Conservation (phyloP, 2,329 filamentous ascomycete genomes). For the Paecilomyces niveus region DNA sequence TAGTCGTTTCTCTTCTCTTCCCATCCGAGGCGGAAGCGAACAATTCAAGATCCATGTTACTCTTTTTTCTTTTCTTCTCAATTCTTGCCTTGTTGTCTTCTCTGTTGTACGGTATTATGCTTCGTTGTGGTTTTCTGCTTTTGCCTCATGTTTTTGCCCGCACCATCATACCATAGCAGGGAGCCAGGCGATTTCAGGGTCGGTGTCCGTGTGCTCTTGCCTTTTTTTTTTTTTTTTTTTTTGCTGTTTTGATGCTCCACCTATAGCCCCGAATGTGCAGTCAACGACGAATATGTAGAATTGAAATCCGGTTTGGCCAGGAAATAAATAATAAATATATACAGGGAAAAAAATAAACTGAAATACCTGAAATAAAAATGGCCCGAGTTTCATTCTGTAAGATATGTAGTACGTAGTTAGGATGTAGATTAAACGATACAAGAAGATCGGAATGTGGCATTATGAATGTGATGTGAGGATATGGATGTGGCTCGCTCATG, state of each 20-base stretch:
- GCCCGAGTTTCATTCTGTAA: background rate
- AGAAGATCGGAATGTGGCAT: background rate
- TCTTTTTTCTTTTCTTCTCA: background rate
- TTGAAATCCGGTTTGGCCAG: background rate
- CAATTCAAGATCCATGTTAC: background rate
- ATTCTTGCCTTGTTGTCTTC: background rate
- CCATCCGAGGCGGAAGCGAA: background rate
- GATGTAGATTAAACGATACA: background rate
- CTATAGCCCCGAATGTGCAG: background rate
- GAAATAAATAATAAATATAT: background rate
- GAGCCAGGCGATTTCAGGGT: conserved; percentile 16
- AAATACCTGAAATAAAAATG: background rate
- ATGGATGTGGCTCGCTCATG: background rate
- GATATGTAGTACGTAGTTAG: background rate
- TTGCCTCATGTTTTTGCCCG: conserved; percentile 13
- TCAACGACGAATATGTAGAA: background rate
- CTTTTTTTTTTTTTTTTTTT: too few species aligned
- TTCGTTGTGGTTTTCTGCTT: conserved; percentile 5
- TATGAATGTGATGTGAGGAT: background rate
- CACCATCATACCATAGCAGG: conserved; percentile 17
- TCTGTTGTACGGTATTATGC: conserved; percentile 3
- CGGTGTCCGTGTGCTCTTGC: background rate
- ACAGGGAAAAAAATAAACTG: background rate
- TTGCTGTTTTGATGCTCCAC: conserved; percentile 1
- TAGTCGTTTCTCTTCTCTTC: background rate